Conservation (phyloP, 345 rosid genomes). For the Melaleuca alternifolia region DNA sequence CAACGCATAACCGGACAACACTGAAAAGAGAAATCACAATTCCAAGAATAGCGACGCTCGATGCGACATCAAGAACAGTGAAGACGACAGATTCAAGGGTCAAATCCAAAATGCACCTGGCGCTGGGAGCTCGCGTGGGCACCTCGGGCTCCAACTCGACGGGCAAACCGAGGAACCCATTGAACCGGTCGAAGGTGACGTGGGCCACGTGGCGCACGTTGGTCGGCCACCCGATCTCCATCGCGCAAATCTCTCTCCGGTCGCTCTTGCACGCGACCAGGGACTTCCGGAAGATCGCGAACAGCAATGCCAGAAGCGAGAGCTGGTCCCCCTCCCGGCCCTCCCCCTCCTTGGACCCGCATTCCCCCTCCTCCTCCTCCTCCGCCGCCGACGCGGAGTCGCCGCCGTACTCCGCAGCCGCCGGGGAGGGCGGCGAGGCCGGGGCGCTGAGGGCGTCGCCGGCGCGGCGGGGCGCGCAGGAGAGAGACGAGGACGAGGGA, state of each 20-base stretch:
- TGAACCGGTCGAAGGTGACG: conserved; percentile 89
- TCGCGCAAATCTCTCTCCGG: conserved; percentile 42
- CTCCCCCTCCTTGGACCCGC: neutral
- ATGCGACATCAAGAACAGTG: neutral
- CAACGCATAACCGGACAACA: neutral
- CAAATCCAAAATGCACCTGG: conserved; percentile 42
- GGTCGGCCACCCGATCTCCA: conserved; percentile 88
- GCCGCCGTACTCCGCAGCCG: conserved; percentile 13
- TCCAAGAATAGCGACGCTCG: neutral
- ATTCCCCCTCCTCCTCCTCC: conserved; percentile 12
- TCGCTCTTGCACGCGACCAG: conserved; percentile 52
- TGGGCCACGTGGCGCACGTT: conserved; percentile 82
- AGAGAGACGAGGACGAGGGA: conserved; percentile 10
- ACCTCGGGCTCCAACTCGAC: conserved; percentile 89
- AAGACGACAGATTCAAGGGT: neutral
- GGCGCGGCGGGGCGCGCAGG: conserved; percentile 17
- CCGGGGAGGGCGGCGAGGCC: neutral
- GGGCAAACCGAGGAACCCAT: conserved; percentile 89
- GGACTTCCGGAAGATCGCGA: conserved; percentile 66
- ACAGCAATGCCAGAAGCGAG: conserved; percentile 53
- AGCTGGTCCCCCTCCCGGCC: conserved; percentile 42
- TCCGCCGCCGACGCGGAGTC: conserved; percentile 2
- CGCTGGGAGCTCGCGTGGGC: conserved; percentile 76
- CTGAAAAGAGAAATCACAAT: neutral
- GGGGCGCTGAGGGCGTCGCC: neutral